Evolutionary conservation across 2,329 filamentous ascomycete genomes (phyloP).

Genomic region (Xenoacremonium recifei): DNA sequence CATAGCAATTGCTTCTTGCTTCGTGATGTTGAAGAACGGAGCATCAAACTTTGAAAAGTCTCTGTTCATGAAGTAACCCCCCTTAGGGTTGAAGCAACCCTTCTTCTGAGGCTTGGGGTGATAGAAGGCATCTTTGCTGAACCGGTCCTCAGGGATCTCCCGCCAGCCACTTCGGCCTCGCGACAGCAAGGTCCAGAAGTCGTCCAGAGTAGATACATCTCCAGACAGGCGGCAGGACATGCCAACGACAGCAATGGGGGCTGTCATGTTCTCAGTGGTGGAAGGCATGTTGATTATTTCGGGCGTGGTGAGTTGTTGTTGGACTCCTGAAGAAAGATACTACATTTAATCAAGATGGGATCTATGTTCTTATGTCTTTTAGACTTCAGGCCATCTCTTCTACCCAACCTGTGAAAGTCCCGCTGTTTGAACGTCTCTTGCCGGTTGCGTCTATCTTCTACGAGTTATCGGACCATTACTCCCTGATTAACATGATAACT

Average conservation of each 20-base stretch:
- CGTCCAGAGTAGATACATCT: conserved; percentile 37
- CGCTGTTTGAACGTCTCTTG: too few relatives aligned
- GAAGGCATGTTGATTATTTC: too few relatives aligned
- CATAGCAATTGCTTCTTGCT: conserved; percentile 50
- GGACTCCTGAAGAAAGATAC: too few relatives aligned
- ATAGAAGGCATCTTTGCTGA: conserved; percentile 41
- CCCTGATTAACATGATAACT: too few relatives aligned
- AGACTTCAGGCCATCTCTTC: too few relatives aligned
- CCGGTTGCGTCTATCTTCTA: too few relatives aligned
- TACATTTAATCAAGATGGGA: too few relatives aligned
- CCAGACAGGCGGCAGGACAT: conserved; percentile 48
- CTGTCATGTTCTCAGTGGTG: too few relatives aligned
- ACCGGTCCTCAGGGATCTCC: conserved; percentile 44
- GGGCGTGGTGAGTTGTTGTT: too few relatives aligned
- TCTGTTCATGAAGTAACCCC: conserved; percentile 43
- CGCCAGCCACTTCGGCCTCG: conserved; percentile 40
- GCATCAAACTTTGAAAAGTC: conserved; percentile 50
- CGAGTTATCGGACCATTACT: too few relatives aligned
- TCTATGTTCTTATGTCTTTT: too few relatives aligned
- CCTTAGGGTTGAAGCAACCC: conserved; percentile 36
- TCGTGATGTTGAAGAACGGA: conserved; percentile 51
- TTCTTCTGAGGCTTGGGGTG: conserved; percentile 43
- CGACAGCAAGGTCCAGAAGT: conserved; percentile 45
- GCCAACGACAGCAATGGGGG: conserved; percentile 46
- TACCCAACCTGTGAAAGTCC: too few relatives aligned